These are phyloP conservation scores for Carex pumila DNA, from an alignment of 176 grass and related monocot species.

Conservation along the genomic window DNA sequence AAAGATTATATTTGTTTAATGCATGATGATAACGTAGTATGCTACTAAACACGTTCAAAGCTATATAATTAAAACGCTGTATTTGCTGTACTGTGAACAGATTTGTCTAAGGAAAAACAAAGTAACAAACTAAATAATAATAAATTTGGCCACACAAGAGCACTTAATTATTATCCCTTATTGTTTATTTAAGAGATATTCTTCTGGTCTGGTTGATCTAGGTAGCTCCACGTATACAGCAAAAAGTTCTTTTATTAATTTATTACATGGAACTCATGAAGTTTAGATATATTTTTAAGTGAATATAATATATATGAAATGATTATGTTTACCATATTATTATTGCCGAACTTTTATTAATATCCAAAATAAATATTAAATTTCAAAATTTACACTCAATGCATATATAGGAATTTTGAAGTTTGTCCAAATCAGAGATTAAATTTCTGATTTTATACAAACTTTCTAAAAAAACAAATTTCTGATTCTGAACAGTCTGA, in stretches of 20 bases:
- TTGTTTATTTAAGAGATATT: conserved; percentile 21
- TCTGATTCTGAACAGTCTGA: no score
- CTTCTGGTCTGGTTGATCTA: conserved; percentile 11
- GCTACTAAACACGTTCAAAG: neutral
- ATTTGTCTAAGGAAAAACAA: neutral
- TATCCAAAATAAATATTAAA: no score
- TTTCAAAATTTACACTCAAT: no score
- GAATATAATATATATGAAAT: neutral
- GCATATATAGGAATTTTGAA: no score
- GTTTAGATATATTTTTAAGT: neutral
- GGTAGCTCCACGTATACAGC: neutral
- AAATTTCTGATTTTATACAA: no score
- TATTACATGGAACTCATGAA: neutral
- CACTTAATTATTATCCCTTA: neutral
- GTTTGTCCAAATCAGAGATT: no score
- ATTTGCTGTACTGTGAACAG: conserved; percentile 6
- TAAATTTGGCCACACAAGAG: neutral
- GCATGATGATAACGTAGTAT: neutral
- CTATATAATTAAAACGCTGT: neutral
- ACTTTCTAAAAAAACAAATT: no score
- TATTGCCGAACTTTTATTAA: no score
- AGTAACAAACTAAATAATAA: conserved; percentile 11
- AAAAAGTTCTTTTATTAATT: neutral
- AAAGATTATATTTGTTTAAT: conserved; percentile 2
- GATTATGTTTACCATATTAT: neutral